These are phyloP conservation scores for Capniomyces stellatus DNA, from an alignment of 371 early-diverging fungal species.

Conservation along the genomic window DNA sequence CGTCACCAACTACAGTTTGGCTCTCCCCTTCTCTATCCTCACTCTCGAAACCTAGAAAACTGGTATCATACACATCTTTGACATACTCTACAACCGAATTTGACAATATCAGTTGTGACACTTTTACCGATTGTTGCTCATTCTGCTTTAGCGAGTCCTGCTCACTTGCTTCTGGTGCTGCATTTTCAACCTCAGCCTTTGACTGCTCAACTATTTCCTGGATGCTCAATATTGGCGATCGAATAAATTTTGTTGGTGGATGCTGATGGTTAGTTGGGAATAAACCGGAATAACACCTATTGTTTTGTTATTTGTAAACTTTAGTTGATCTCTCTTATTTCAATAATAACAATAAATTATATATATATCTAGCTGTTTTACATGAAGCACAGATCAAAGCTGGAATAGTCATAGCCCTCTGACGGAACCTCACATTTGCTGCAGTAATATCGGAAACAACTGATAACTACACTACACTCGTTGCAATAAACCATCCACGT, in stretches of 20 bases:
- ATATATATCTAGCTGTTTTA: conserved; percentile 50
- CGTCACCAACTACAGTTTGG: not conserved
- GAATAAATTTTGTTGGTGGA: conserved; percentile 56
- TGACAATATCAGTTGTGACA: conserved; percentile 9
- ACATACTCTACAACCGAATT: conserved; percentile 12
- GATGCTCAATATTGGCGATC: conserved; percentile 32
- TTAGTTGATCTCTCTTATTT: too few relatives aligned
- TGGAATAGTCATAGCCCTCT: conserved; percentile 35
- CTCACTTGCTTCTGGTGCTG: conserved; percentile 4
- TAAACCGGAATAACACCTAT: conserved; percentile 46
- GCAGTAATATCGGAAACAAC: conserved; percentile 58
- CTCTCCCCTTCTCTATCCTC: not conserved
- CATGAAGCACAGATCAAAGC: conserved; percentile 48
- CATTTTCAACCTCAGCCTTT: not conserved
- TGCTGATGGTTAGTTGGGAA: conserved; percentile 63
- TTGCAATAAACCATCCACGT: conserved; percentile 40
- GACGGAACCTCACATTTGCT: conserved; percentile 59
- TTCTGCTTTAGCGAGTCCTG: not conserved
- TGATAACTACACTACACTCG: conserved; percentile 34
- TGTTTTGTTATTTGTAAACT: not conserved
- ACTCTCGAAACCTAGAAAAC: not conserved
- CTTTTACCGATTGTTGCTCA: not conserved
- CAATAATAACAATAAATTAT: too few relatives aligned
- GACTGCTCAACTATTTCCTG: conserved; percentile 11
- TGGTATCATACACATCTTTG: conserved; percentile 12